Base-by-base conservation (phyloP, 208 protist species). In the Crithidia brevicula region DNA sequence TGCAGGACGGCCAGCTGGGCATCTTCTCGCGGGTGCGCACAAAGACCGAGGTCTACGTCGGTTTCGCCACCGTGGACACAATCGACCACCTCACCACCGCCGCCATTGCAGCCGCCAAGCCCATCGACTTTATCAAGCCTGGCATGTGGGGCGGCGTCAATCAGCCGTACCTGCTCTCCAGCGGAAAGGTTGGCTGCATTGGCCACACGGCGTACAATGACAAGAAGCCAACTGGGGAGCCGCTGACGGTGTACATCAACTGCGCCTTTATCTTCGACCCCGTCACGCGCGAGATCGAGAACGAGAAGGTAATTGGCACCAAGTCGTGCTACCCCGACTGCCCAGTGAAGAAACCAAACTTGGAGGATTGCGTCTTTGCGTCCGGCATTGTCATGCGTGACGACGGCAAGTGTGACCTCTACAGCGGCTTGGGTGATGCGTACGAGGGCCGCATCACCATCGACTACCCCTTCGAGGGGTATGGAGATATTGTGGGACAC, bases 401-500 rank as follows among this genome's bases (percentile, higher is more conserved):
- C 15, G 85, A 90, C 46, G 85, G 79, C 18, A 90, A 90, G 70
- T 85, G 77, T 47, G 81, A 90, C 42, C 58, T 90, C 40, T 90
- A 90, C 79, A 90, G 85, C 53, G 85, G 85, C 18, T 38, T 90
- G 5, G 85, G 85, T 13, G 85, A 90, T 53, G 80, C 81, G 9
- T 67, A 68, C 52, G 74, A 86, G 60, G 84, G 84, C 8, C 84
- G 84, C 61, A 85, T 90, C 52, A 82, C 78, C 31, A 90, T 90
- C 52, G 84, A 90, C 68, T 90, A 90, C 75, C 84, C 81, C 0
- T 89, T 89, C 45, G 83, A 89, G 47, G 83, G 83, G 3, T 78
- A 61, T 46, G 83, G 83, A 18, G 57, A 72, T 6, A 72, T 89
- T 30, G 74, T 83, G 27, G 69, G 83, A n/a, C 25, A 77, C 28